Evolutionary conservation across 176 grass and related monocot genomes (phyloP).

Genomic region (Phoenix roebelenii): DNA sequence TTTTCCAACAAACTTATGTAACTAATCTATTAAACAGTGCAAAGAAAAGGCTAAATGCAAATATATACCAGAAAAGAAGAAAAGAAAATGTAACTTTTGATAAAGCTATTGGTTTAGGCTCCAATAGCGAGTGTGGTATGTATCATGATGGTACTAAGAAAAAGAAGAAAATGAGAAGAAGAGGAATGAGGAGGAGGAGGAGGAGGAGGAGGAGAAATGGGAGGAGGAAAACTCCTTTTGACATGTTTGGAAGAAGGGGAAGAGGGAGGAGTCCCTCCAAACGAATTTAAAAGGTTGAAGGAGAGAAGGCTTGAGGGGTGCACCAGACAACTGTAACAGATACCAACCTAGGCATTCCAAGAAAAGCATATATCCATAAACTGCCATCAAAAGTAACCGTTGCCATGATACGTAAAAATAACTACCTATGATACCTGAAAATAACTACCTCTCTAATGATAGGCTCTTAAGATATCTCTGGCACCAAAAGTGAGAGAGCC

Average conservation of each 20-base stretch:
- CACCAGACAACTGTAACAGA: neutral
- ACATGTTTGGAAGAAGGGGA: neutral
- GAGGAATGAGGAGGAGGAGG: too few species aligned
- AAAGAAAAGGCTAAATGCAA: too few species aligned
- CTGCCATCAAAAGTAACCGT: neutral
- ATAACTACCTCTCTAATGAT: neutral
- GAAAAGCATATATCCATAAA: constrained; percentile 8
- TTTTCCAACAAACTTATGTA: too few species aligned
- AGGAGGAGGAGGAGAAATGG: neutral
- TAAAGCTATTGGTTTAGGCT: too few species aligned
- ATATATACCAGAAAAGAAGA: too few species aligned
- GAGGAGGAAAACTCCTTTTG: neutral
- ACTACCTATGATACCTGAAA: neutral
- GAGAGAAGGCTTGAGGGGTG: neutral
- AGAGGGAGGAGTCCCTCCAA: neutral
- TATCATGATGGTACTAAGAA: neutral
- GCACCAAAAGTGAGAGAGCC: too few species aligned
- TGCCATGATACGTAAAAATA: neutral
- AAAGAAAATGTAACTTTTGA: too few species aligned
- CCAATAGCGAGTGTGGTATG: too few species aligned
- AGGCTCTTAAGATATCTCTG: neutral
- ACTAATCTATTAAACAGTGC: too few species aligned
- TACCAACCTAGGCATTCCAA: neutral
- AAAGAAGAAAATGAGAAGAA: neutral
- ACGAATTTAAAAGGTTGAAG: neutral